Conservation (phyloP, 2,329 filamentous ascomycete species). For the Annulohypoxylon truncatum region DNA sequence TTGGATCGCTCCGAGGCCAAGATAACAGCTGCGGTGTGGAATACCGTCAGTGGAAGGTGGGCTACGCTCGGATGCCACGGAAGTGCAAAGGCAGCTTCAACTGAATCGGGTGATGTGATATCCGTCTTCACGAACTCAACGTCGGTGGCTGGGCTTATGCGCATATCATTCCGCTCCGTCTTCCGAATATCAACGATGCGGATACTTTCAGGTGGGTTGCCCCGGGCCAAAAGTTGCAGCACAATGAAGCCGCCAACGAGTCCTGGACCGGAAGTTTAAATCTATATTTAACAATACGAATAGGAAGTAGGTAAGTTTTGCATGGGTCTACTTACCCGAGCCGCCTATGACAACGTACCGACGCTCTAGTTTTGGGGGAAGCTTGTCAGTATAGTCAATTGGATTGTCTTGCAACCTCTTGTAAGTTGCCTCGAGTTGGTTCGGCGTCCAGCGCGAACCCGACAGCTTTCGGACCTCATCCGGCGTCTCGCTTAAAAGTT, state of each 20-base stretch:
- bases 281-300: neutral
- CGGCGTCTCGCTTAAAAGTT: conserved; percentile 52
- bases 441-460: conserved; percentile 53
- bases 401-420: conserved; percentile 52
- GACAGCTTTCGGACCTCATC: conserved; percentile 50
- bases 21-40: conserved; percentile 68
- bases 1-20: conserved; percentile 61
- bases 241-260: conserved; percentile 67
- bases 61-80: conserved; percentile 59
- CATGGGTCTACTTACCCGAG: conserved; percentile 53
- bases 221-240: conserved; percentile 63
- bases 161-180: conserved; percentile 58
- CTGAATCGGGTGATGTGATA: conserved; percentile 59
- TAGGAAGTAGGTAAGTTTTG: neutral
- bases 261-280: conserved; percentile 50
- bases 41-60: conserved; percentile 64
- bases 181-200: conserved; percentile 64
- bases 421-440: conserved; percentile 53
- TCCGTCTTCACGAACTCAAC: conserved; percentile 62
- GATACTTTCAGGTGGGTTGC: conserved; percentile 62
- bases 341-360: conserved; percentile 61
- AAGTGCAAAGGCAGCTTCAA: conserved; percentile 58
- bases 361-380: conserved; percentile 56
- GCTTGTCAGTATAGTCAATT: conserved; percentile 53
- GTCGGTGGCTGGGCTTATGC: conserved; percentile 48